Base-by-base conservation (phyloP, 805 yeast species). In the Hanseniaspora opuntiae region DNA sequence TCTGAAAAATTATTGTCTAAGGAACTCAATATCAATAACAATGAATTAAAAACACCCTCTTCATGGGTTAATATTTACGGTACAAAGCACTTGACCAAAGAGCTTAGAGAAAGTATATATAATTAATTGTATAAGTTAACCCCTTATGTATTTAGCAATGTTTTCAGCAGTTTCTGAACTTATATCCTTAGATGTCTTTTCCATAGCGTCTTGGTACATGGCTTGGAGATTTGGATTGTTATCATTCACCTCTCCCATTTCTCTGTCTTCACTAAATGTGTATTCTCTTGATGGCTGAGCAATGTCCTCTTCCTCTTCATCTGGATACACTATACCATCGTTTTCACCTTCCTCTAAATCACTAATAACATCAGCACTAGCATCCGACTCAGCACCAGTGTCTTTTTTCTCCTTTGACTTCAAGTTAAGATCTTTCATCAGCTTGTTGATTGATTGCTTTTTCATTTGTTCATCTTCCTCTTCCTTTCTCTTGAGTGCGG, bases 11-110 rank as follows among this genome's bases (percentile, higher is more conserved):
- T 16, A 4, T 11, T n/a, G 4, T 14, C 32, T 2, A 24, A 42
- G 10, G 20, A 44, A 38, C 4, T 24, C 10, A 10, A n/a, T 12
- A 12, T 12, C 3, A 11, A 25, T 16, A 22, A 16, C 3, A 10
- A 45, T 2, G 10, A 19, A 3, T 11, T 45, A 3, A 70, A 70
- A 42, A 57, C 70, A 9, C 97, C 97, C 0, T 68, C 73, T 16
- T 84, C 95, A 37, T 89, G 97, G 97, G 63, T 65, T 8, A 87
- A 95, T 2, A 83, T 84, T 0, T 89, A 89, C 61, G 97, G 97
- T 1, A 78, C 74, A 55, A 78, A 74, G 59, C 79, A 81, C 3
- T 68, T 79, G 3, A 86, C 90, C 0, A 57, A 71, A 28, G 82
- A 93, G 0, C 64, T 83, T 58, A 95, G 87, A 61, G 81, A 80